Percentiles rank a stretch among this genome's conserved stretches.
These are phyloP conservation scores for Debaryomyces udenii DNA, from an alignment of 1,139 yeast species.

Conservation along the genomic window DNA sequence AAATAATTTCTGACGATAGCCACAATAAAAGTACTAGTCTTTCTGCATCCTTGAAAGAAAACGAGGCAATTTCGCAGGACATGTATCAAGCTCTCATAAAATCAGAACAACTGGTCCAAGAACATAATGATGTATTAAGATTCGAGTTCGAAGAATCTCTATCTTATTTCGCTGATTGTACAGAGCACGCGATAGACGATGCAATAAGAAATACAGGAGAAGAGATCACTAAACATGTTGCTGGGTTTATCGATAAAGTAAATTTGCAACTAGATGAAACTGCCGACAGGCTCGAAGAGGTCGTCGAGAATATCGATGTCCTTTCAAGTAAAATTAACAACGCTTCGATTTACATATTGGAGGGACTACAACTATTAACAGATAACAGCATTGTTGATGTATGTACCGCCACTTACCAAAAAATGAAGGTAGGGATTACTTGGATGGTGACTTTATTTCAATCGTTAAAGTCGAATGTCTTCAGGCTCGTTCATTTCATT, in stretches of 20 bases:
- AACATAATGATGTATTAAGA: slow-evolving; percentile 11
- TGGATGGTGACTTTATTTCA: neutral
- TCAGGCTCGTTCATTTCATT: neutral
- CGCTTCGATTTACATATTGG: slow-evolving; percentile 11
- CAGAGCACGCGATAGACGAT: slow-evolving; percentile 11
- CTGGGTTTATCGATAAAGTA: slow-evolving; percentile 13
- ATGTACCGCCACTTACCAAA: neutral
- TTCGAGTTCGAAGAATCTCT: slow-evolving; percentile 14
- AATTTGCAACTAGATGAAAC: slow-evolving; percentile 16
- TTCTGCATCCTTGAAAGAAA: slow-evolving; percentile 6
- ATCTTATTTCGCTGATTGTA: slow-evolving; percentile 8
- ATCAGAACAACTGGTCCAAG: slow-evolving; percentile 8
- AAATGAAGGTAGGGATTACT: neutral
- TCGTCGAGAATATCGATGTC: slow-evolving; percentile 12
- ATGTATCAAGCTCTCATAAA: slow-evolving; percentile 3
- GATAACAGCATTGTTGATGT: slow-evolving; percentile 8
- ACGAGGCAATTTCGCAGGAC: slow-evolving; percentile 5
- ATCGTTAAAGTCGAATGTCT: neutral
- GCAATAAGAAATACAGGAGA: slow-evolving; percentile 7
- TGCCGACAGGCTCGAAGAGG: slow-evolving; percentile 13
- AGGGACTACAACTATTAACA: slow-evolving; percentile 11
- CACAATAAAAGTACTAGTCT: slow-evolving; percentile 1
- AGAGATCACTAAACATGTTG: slow-evolving; percentile 13
- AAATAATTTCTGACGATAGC: slow-evolving; percentile 1
- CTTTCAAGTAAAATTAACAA: slow-evolving; percentile 11